Evolutionary conservation across 352 stramenopile species (phyloP), one percentile per base, ranked within the genome.

Genomic region (Blastocystis sp.): DNA sequence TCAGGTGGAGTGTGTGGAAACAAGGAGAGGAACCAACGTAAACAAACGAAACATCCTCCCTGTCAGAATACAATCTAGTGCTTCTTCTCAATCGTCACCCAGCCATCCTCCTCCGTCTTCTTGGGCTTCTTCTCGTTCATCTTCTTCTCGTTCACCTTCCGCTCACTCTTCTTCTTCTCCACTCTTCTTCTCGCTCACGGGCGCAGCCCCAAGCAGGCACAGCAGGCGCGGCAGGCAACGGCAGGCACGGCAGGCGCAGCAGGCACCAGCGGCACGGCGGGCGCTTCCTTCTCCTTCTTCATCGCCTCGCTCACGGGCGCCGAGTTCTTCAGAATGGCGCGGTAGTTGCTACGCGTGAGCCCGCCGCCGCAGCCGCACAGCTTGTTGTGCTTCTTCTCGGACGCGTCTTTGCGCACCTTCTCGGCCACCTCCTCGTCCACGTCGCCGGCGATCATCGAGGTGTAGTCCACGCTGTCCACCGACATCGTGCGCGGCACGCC

Each of bases 381-480:
- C 23, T 71, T 71, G 23, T 23, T 23, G 5, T 71, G 64, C 40
- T 71, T 23, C 43, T 71, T 71, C 23, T 81, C 28, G 11, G 45
- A n/a, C 52, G 59, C n/a, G 59, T 19, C 62, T n/a, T 69, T 84
- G n/a, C 74, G 59, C 10, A 71, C 59, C 62, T 21, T 52, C 38
- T 84, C 74, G 2, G 21, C 4, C 5, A 66, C n/a, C 38, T 3
- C 74, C 28, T 84, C 74, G 43, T 84, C 74, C 62, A 71, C 14
- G 4, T 84, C 62, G 52, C 74, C 74, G n/a, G 14, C 3, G 10
- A 84, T 19, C 74, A 84, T 84, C n/a, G 28, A 65, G 17, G 74
- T 84, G 48, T 84, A 84, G 48, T 84, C 74, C 2, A 84, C 52
- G 48, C 74, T 84, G 43, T 84, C 74, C 2, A 84, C 74, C 4